Evolutionary conservation across 2,329 filamentous ascomycete species (phyloP).

Genomic region (Stromatinia cepivora): DNA sequence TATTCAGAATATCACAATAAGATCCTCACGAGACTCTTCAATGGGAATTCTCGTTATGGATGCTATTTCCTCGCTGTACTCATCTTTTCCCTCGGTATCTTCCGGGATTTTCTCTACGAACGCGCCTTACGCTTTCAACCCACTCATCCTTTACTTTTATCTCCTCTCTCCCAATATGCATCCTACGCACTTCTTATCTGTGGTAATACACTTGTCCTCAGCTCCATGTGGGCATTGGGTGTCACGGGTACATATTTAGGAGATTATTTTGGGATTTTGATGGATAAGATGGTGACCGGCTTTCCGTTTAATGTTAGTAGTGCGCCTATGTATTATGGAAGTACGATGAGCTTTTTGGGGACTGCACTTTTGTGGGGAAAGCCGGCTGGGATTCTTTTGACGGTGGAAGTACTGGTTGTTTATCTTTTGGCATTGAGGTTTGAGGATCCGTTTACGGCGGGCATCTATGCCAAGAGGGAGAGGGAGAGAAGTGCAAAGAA

Average conservation of each 20-base stretch:
- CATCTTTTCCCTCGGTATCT: slow-evolving; percentile 89
- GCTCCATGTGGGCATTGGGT: slow-evolving; percentile 87
- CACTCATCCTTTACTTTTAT: slow-evolving; percentile 69
- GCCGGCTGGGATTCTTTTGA: slow-evolving; percentile 80
- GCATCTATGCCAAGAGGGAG: slow-evolving; percentile 88
- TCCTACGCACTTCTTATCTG: slow-evolving; percentile 70
- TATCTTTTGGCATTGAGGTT: slow-evolving; percentile 80
- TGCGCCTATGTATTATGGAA: slow-evolving; percentile 96
- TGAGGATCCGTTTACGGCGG: slow-evolving; percentile 93
- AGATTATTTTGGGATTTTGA: slow-evolving; percentile 98
- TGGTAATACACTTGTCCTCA: slow-evolving; percentile 83
- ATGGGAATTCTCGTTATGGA: slow-evolving; percentile 72
- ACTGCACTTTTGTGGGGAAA: slow-evolving; percentile 82
- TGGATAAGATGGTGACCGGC: slow-evolving; percentile 90
- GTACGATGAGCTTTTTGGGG: slow-evolving; percentile 87
- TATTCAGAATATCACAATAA: slow-evolving; percentile 84
- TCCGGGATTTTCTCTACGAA: slow-evolving; percentile 88
- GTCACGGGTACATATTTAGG: slow-evolving; percentile 95
- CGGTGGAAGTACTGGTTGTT: slow-evolving; percentile 69
- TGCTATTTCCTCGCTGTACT: slow-evolving; percentile 87
- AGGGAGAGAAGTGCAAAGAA: slow-evolving; percentile 47
- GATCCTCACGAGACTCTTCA: slow-evolving; percentile 81
- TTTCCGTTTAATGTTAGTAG: slow-evolving; percentile 94
- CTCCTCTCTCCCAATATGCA: slow-evolving; percentile 57
- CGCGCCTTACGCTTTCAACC: slow-evolving; percentile 75